Percentiles rank a stretch among this genome's conserved stretches.
Conservation (phyloP, 805 yeast species). For the Ogataea trehaloabstinens region DNA sequence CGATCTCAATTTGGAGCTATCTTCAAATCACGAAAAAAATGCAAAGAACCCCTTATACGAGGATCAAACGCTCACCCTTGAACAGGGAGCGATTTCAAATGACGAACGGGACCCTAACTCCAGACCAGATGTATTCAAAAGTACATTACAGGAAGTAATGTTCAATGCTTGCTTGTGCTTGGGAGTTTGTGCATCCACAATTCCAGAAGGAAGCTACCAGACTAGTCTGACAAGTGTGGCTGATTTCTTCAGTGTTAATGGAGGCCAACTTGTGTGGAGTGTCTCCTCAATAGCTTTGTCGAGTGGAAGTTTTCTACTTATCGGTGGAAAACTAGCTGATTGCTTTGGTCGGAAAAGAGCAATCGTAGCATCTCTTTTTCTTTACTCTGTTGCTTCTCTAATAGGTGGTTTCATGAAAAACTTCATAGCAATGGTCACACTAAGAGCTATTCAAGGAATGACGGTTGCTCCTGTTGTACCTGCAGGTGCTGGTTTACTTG, state of each 20-base stretch:
- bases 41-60: no score
- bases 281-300: constrained; percentile 34
- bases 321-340: constrained; percentile 40
- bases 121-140: constrained; percentile 32
- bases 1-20: no score
- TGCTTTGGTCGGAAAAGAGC: constrained; percentile 35
- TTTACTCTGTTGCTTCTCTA: constrained; percentile 14
- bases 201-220: constrained; percentile 34
- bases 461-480: constrained; percentile 38
- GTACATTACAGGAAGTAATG: constrained; percentile 29
- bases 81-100: neutral
- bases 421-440: constrained; percentile 33
- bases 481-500: constrained; percentile 41
- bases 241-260: constrained; percentile 30
- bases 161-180: constrained; percentile 31
- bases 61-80: neutral
- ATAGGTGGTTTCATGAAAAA: constrained; percentile 33
- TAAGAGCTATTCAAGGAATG: constrained; percentile 40
- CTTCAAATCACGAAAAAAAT: no score
- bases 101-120: constrained; percentile 10
- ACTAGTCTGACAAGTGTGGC: constrained; percentile 32
- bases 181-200: constrained; percentile 33
- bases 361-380: constrained; percentile 19
- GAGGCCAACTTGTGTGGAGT: constrained; percentile 40
- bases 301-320: constrained; percentile 35